phyloP scores from a whole-genome alignment of 345 rosid genomes.

The Psidium friedrichsthalianum region DNA sequence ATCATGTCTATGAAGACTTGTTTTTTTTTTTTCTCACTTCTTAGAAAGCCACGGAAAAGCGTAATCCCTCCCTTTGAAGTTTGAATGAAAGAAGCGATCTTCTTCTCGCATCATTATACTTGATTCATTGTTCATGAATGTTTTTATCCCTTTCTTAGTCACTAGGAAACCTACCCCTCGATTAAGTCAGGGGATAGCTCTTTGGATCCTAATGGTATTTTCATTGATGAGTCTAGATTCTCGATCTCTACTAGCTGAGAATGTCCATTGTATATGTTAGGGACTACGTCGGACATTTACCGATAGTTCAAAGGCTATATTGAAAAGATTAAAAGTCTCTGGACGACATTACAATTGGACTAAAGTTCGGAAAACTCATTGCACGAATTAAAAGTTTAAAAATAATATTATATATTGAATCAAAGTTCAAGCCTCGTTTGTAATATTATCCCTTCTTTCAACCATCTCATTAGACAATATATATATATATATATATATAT shows the following conservation, averaged over 20 bases:
- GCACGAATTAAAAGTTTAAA: background rate
- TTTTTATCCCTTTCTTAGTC: too few relatives aligned
- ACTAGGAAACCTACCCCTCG: too few relatives aligned
- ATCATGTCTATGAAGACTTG: too few relatives aligned
- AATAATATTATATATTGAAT: accelerated
- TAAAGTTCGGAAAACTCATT: accelerated
- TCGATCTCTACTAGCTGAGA: background rate
- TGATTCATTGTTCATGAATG: too few relatives aligned
- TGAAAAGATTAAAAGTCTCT: background rate
- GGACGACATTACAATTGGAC: accelerated
- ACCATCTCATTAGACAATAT: accelerated
- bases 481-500: too few relatives aligned
- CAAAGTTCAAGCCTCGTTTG: accelerated
- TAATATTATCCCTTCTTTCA: background rate
- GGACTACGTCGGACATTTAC: accelerated
- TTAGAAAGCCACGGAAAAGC: too few relatives aligned
- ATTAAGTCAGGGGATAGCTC: background rate
- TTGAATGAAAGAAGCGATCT: too few relatives aligned
- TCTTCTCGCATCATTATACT: too few relatives aligned
- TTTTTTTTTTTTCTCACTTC: too few relatives aligned
- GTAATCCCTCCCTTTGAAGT: too few relatives aligned
- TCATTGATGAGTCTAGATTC: background rate
- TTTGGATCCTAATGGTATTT: background rate
- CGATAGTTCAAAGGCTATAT: accelerated
- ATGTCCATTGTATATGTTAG: background rate